Evolutionary conservation across 2,329 filamentous ascomycete species (phyloP), one percentile per base, ranked within the genome.

Genomic region (Colletotrichum tropicale): DNA sequence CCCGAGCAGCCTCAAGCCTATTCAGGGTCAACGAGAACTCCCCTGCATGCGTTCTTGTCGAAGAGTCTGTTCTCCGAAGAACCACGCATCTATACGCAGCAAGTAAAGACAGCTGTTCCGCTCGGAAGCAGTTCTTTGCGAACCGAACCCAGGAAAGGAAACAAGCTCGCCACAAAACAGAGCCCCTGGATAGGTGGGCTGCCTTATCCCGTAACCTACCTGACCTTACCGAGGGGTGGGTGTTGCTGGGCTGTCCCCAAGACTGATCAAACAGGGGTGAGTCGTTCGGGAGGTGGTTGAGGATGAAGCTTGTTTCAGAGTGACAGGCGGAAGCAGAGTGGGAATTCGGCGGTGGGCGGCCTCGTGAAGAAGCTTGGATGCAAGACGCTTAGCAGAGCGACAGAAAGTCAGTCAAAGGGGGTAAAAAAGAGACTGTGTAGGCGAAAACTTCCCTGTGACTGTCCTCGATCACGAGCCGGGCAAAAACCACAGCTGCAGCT

Each of bases 241-340:
- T 6, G 26, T 24, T 48, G 58, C 58, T 21, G 32, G 58, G 58
- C 58, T 21, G 58, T 34, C n/a, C 58, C 58, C 32, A 30, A 34
- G 16, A 62, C 30, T 21, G 28, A 67, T 56, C 34, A 60, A 62
- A 62, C 67, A 43, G 36, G 68, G 71, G 48, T 16, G 36, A 48
- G 36, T 70, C 28, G 64, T 56, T 67, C 70, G 64, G 48, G 43
- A 61, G 38, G 24, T 68, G 36, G 55, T 43, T 62, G 64, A 73
- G 64, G 69, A 34, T 75, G 69, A 73, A 65, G 70, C 70, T 75
- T 55, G 73, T 75, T 75, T 75, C 73, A 75, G 70, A 68, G 64
- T 65, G 55, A 73, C 56, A 61, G 73, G 55, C 56, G 58, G 36
- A 34, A 18, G 38, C 12, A 68, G 28, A 21, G 58, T 16, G 21